Percentiles rank a stretch among this genome's conserved stretches.
These are phyloP conservation scores for Hirsutella rhossiliensis DNA, from an alignment of 2,329 filamentous ascomycete species.

Conservation along the genomic window DNA sequence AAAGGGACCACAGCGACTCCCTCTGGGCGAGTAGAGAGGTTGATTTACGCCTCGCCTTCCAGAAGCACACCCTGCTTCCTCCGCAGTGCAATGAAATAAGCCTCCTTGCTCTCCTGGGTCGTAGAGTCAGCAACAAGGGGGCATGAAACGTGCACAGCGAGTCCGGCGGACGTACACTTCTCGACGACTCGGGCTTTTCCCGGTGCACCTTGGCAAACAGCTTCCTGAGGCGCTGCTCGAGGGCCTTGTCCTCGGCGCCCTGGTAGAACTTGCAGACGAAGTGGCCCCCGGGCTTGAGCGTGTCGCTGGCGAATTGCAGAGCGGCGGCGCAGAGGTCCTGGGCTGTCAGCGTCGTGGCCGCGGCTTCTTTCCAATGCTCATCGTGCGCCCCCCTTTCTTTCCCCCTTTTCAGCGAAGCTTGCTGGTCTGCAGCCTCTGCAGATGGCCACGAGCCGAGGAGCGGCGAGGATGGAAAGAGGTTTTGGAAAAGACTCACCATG, in stretches of 20 bases:
- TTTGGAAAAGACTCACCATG: constrained; percentile 53
- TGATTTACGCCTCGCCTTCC: constrained; percentile 2
- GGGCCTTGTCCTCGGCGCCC: constrained; percentile 67
- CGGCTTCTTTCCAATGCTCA: too few relatives aligned
- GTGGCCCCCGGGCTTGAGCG: constrained; percentile 68
- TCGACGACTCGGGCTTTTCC: constrained; percentile 85
- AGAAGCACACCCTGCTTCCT: constrained; percentile 40
- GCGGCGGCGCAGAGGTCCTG: constrained; percentile 87
- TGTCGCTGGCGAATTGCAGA: constrained; percentile 74
- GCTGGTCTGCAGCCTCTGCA: too few relatives aligned
- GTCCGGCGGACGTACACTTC: constrained; percentile 51
- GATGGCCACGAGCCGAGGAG: too few relatives aligned
- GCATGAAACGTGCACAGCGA: not conserved
- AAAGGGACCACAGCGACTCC: too few relatives aligned
- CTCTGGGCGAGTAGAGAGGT: too few relatives aligned
- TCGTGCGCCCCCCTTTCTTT: too few relatives aligned
- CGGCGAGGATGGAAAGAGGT: not conserved
- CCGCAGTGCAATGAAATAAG: constrained; percentile 70
- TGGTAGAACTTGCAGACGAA: constrained; percentile 98
- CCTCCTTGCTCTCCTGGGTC: constrained; percentile 47
- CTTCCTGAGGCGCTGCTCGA: constrained; percentile 63
- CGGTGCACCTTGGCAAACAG: constrained; percentile 72
- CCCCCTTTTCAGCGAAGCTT: too few relatives aligned
- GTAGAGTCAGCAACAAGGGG: not conserved
- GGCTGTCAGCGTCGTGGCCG: not conserved